Percentiles rank a stretch among this genome's conserved stretches.
These are phyloP conservation scores for Suillus lakei DNA, from an alignment of 768 basidiomycete genomes.

Conservation along the genomic window DNA sequence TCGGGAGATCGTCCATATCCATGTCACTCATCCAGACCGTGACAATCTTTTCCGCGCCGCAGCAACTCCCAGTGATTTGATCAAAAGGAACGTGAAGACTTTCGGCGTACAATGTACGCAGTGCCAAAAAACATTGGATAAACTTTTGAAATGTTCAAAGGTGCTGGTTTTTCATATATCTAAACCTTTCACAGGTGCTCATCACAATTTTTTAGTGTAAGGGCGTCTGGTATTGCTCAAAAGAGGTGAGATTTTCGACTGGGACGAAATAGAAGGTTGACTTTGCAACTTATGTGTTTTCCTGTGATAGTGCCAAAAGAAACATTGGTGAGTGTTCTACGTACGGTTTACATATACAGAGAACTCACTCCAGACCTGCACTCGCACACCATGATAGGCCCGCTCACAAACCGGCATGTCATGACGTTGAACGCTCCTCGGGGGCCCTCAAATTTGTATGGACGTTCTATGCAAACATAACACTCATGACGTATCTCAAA, in stretches of 20 bases:
- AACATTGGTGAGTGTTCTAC: slow-evolving; percentile 17
- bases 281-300: background rate
- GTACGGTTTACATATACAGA: background rate
- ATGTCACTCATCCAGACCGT: slow-evolving; percentile 18
- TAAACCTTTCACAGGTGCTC: background rate
- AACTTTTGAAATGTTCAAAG: slow-evolving; percentile 18
- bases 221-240: slow-evolving; percentile 26
- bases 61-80: slow-evolving; percentile 15
- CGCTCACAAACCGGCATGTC: slow-evolving; percentile 18
- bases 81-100: slow-evolving; percentile 13
- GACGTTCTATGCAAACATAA: slow-evolving; percentile 13
- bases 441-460: slow-evolving; percentile 20
- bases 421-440: slow-evolving; percentile 17
- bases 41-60: slow-evolving; percentile 11
- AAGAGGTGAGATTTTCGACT: slow-evolving; percentile 6
- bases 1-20: slow-evolving; percentile 8
- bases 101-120: slow-evolving; percentile 19
- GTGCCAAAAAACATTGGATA: slow-evolving; percentile 14
- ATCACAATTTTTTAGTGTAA: slow-evolving; percentile 17
- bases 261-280: background rate
- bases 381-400: slow-evolving; percentile 11
- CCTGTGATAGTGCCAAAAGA: slow-evolving; percentile 18
- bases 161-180: background rate
- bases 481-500: slow-evolving; percentile 12
- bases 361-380: background rate